A percentile compares a stretch with the other conserved stretches of the same genome.
Conservation (phyloP, 1,284 basidiomycete species). For the Boletellus dicymbophilus region DNA sequence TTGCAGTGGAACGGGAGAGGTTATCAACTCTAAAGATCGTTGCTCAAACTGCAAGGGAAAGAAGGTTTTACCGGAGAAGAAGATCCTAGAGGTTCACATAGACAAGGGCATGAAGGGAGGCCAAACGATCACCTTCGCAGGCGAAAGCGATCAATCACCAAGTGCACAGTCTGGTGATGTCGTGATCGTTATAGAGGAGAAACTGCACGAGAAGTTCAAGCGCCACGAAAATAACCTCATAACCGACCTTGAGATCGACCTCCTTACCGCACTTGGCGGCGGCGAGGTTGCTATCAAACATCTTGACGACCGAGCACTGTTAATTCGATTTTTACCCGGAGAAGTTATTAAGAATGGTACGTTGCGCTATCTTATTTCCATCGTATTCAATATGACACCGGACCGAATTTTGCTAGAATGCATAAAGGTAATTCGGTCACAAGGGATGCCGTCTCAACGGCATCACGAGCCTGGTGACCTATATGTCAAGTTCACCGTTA, state of each 20-base stretch:
- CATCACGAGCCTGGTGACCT: slow-evolving; percentile 98
- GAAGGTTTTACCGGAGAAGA: slow-evolving; percentile 95
- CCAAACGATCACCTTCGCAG: slow-evolving; percentile 92
- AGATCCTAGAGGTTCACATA: slow-evolving; percentile 98
- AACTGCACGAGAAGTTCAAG: slow-evolving; percentile 90
- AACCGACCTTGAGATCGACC: slow-evolving; percentile 87
- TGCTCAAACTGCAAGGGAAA: slow-evolving; percentile 96
- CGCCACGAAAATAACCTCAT: slow-evolving; percentile 93
- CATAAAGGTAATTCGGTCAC: slow-evolving; percentile 89
- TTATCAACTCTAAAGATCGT: slow-evolving; percentile 93
- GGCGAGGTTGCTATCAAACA: slow-evolving; percentile 93
- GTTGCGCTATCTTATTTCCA: slow-evolving; percentile 20
- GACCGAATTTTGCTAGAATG: slow-evolving; percentile 56
- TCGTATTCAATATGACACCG: slow-evolving; percentile 12
- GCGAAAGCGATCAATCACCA: slow-evolving; percentile 97
- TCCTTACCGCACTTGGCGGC: slow-evolving; percentile 93
- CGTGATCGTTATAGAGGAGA: slow-evolving; percentile 96
- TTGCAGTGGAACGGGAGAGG: slow-evolving; percentile 90
- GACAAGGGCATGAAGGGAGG: slow-evolving; percentile 99
- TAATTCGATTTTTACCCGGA: slow-evolving; percentile 87
- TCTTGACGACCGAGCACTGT: slow-evolving; percentile 88
- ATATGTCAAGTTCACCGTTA: slow-evolving; percentile 86
- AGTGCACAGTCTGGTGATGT: slow-evolving; percentile 93
- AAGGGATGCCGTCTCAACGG: slow-evolving; percentile 98
- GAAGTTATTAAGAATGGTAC: slow-evolving; percentile 94